Evolutionary conservation across 345 rosid species (phyloP), one percentile per base, ranked within the genome.

Genomic region (Salix brachista): DNA sequence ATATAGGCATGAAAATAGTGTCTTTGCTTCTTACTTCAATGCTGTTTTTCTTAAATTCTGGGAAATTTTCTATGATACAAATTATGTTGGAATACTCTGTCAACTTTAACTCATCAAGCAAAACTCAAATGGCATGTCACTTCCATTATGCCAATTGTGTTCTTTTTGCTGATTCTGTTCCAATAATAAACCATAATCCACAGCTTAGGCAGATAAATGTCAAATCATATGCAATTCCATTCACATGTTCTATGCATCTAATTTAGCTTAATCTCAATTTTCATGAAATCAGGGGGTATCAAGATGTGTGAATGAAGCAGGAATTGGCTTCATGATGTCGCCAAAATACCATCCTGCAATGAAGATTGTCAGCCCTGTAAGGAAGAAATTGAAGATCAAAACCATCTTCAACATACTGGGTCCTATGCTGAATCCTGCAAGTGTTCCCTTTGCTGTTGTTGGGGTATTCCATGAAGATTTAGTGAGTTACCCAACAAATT

Each of bases 301-400:
- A 76, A 90, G 85, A 67, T 96, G 97, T 81, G 92, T 94, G 68
- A 90, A 90, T 78, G 94, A 92, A 87, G 91, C 79, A 30, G 97
- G 99, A 71, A 90, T 96, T 60, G 97, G 91, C 76, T 96, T 96
- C 78, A 96, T 96, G 97, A 90, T 94, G 98, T 61, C 94, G 52
- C 92, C 98, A 30, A 83, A 75, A 68, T 96, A 92, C 79, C 99
- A 96, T 83, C 98, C 97, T 10, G 94, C 92, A 42, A 96, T 96
- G 99, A 87, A 90, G 90, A 88, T 86, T 68, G 97, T 96, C 71
- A 82, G 92, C 69, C 90, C 93, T 67, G 96, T 94, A 75, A 87
- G 99, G 75, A 92, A 91, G 79, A 90, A 87, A 83, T 90, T 96
- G 62, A 94, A 92, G 84, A 80, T 90, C 0, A 96, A 88, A 86